phyloP scores from a whole-genome alignment of 805 yeast genomes.

The Starmerella bacillaris region DNA sequence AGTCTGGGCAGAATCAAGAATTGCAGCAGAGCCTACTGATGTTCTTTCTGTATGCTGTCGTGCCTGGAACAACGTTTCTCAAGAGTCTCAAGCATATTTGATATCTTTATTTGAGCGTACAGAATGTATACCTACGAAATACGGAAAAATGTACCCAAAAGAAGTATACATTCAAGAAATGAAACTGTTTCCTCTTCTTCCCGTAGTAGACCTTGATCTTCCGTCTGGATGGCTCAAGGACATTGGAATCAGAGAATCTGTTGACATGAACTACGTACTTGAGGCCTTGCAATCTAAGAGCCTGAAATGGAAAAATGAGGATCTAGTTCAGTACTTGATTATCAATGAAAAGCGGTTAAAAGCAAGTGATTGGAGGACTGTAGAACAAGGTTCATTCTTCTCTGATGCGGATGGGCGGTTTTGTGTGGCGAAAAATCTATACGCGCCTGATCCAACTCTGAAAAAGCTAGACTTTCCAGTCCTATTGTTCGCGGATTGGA shows the following conservation, averaged over 20 bases:
- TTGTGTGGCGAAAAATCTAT: constrained; percentile 13
- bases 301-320: constrained; percentile 23
- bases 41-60: neutral
- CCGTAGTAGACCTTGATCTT: constrained; percentile 17
- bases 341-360: constrained; percentile 18
- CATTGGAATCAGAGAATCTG: constrained; percentile 25
- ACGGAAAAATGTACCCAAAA: constrained; percentile 23
- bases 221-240: constrained; percentile 17
- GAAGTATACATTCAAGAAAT: constrained; percentile 22
- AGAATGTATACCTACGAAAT: constrained; percentile 24
- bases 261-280: constrained; percentile 25
- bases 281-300: constrained; percentile 18
- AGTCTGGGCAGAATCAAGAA: constrained; percentile 6
- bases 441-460: constrained; percentile 20
- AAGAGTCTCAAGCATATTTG: neutral
- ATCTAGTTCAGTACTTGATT: constrained; percentile 22
- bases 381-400: constrained; percentile 20
- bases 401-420: constrained; percentile 8
- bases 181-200: constrained; percentile 24
- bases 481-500: constrained; percentile 20
- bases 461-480: constrained; percentile 19
- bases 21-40: neutral
- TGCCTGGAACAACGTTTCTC: neutral
- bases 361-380: constrained; percentile 20
- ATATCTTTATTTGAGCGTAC: neutral